A percentile compares a stretch with the other conserved stretches of the same genome.
These are phyloP conservation scores for Mucor sp. DNA, from an alignment of 371 early-diverging fungal genomes.

Conservation along the genomic window DNA sequence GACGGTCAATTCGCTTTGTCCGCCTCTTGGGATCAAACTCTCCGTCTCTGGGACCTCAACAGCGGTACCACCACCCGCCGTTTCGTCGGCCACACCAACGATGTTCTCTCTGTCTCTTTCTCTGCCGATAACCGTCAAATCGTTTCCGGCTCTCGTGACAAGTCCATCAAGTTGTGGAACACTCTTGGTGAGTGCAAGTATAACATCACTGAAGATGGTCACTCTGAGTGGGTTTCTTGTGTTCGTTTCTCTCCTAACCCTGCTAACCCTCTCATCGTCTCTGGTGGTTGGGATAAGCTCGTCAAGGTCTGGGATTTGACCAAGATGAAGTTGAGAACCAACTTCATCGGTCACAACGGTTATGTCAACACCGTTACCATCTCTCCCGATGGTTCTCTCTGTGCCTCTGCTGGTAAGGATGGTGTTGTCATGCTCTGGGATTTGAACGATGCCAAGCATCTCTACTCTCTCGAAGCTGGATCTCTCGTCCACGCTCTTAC, in stretches of 20 bases:
- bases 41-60: slow-evolving; percentile 97
- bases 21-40: slow-evolving; percentile 98
- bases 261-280: slow-evolving; percentile 95
- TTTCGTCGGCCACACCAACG: slow-evolving; percentile 97
- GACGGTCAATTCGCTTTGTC: slow-evolving; percentile 98
- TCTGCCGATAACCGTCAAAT: slow-evolving; percentile 99
- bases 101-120: slow-evolving; percentile 98
- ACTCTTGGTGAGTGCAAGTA: slow-evolving; percentile 99
- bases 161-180: slow-evolving; percentile 99
- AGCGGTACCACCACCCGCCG: slow-evolving; percentile 92
- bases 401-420: slow-evolving; percentile 99
- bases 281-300: slow-evolving; percentile 98
- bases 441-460: slow-evolving; percentile 99
- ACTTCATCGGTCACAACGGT: slow-evolving; percentile 98
- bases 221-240: slow-evolving; percentile 98
- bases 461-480: slow-evolving; percentile 97
- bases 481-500: slow-evolving; percentile 95
- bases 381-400: slow-evolving; percentile 99
- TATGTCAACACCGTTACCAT: slow-evolving; percentile 98
- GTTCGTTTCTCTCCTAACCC: slow-evolving; percentile 99
- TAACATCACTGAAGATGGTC: slow-evolving; percentile 92
- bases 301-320: slow-evolving; percentile 99
- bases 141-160: slow-evolving; percentile 97
- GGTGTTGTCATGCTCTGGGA: slow-evolving; percentile 99
- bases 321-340: slow-evolving; percentile 97